Base-by-base conservation (phyloP, 78 protist genomes). In the Monocercomonoides exilis region DNA sequence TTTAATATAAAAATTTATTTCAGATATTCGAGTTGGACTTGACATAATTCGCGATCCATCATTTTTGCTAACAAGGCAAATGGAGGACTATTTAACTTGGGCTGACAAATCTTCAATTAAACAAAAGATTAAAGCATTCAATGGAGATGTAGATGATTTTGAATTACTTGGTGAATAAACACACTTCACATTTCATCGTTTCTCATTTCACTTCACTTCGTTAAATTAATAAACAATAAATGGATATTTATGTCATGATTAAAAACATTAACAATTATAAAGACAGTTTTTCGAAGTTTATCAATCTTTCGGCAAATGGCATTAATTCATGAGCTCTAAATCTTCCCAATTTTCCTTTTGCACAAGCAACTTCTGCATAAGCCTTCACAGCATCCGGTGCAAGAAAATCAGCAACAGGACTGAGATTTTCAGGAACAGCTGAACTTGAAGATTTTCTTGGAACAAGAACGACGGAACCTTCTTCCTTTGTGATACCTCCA, bases 11-110 rank as follows among this genome's bases (percentile, higher is more conserved):
- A 34, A 85, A 3, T 2, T 4, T 64, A 3, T 43, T 64, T 70
- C 32, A 70, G 88, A 93, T 11, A 89, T 94, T 2, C 90, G 94
- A 0, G 91, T 95, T 1, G 98, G 98, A 0, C 93, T 96, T 2
- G 87, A 95, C 5, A 41, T 11, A 2, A 87, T 95, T 32, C 90
- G 91, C 0, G 98, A 96, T 84, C 97, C 98, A 0, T 95, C 96
- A 2, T 96, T 81, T 70, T 84, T 94, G 21, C 96, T 96, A 42
- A 90, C 98, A 4, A 87, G 97, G 35, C 3, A 33, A 2, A 33
- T 54, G 46, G 88, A 85, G 36, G 96, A 96, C 85, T 91, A 70
- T n/a, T 85, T 96, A 21, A 94, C 96, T 1, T 96, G 97, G 98
- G 91, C 89, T 0, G 95, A 95, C 87, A 45, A 88, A 1, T 93